Evolutionary conservation across 2,329 filamentous ascomycete species (phyloP).

Genomic region (Colletotrichum orbiculare): DNA sequence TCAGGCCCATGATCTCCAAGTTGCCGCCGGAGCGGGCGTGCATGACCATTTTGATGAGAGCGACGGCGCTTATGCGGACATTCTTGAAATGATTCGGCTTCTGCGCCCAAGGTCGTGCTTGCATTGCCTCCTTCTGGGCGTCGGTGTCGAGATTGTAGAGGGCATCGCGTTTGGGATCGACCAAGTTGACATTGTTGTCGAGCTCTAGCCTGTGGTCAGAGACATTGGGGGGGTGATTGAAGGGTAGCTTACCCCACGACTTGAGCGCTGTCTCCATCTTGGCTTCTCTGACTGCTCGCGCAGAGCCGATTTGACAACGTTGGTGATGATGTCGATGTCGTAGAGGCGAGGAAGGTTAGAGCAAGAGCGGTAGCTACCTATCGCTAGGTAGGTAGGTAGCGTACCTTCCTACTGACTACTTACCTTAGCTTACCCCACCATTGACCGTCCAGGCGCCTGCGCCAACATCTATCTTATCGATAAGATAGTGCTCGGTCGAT

Average conservation of each 20-base stretch:
- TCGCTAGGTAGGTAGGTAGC: too few species aligned
- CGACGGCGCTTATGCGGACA: constrained; percentile 92
- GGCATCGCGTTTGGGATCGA: constrained; percentile 88
- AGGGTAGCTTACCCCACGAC: constrained; percentile 41
- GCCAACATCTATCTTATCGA: constrained; percentile 26
- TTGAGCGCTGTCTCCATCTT: constrained; percentile 44
- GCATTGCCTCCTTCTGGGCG: constrained; percentile 74
- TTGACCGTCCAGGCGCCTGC: constrained; percentile 10
- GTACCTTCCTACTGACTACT: too few species aligned
- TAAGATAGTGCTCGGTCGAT: constrained; percentile 28
- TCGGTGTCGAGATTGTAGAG: constrained; percentile 85
- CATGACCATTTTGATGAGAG: constrained; percentile 99
- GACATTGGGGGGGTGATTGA: background rate
- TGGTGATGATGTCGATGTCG: constrained; percentile 8
- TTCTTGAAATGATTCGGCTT: constrained; percentile 92
- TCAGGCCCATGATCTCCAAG: constrained; percentile 96
- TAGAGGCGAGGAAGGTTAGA: constrained; percentile 8
- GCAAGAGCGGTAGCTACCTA: background rate
- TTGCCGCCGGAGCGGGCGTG: constrained; percentile 94
- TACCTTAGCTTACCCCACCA: constrained; percentile 31
- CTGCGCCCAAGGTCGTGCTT: constrained; percentile 77
- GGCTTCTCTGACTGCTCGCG: constrained; percentile 22
- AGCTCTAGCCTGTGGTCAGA: constrained; percentile 69
- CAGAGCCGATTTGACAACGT: constrained; percentile 19
- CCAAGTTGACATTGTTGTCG: constrained; percentile 84